phyloP scores from a whole-genome alignment of 2,329 filamentous ascomycete species.

The Aspergillus bombycis region DNA sequence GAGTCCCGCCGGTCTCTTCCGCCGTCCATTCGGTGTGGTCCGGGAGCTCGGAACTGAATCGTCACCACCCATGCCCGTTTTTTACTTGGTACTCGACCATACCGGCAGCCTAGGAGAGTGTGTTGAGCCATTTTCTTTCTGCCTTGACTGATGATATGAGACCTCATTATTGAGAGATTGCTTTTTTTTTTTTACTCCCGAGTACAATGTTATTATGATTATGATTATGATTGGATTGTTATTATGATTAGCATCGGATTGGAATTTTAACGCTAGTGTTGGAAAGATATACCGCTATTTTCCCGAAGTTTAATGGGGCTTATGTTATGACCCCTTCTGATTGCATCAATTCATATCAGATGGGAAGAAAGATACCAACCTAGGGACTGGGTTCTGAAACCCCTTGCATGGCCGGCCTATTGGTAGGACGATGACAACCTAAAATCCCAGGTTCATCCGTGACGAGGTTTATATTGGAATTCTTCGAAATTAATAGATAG shows the following conservation, averaged over 20 bases:
- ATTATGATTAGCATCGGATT: background rate
- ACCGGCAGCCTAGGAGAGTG: background rate
- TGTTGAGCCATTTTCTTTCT: background rate
- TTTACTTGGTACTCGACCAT: background rate
- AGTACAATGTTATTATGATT: background rate
- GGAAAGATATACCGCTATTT: background rate
- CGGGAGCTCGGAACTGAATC: slow-evolving; percentile 16
- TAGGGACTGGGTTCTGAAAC: background rate
- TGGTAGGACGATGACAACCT: background rate
- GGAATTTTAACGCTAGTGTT: background rate
- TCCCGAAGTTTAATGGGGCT: background rate
- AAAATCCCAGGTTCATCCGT: background rate
- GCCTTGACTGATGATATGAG: background rate
- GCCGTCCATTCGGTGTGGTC: slow-evolving; percentile 22
- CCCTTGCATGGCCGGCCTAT: background rate
- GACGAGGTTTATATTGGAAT: background rate
- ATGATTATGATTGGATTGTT: background rate
- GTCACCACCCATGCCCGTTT: slow-evolving; percentile 14
- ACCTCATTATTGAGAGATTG: background rate
- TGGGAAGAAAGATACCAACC: background rate
- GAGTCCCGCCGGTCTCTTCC: slow-evolving; percentile 32
- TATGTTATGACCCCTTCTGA: background rate
- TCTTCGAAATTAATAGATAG: background rate
- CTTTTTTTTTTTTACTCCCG: background rate
- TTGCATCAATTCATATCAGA: slow-evolving; percentile 4